Base-by-base conservation (phyloP, 768 basidiomycete species). In the Boletus sensibilis region DNA sequence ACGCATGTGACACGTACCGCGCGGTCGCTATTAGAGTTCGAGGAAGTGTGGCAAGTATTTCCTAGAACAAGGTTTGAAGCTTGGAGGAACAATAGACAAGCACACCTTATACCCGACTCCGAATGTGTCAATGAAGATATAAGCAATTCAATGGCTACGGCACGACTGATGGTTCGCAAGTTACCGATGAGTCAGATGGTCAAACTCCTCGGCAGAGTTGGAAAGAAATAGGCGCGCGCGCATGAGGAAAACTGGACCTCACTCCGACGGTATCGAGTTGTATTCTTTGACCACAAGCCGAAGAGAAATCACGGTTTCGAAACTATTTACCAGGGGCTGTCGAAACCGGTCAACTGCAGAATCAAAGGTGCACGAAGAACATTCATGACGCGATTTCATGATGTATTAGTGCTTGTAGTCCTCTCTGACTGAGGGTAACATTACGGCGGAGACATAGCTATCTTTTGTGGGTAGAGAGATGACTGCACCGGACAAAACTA, bases 61-160 rank as follows among this genome's bases (percentile, higher is more conserved):
- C 37, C 45, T 59, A 33, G 53, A 52, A 62, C 65, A 69, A 63
- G 65, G 68, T 69, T 60, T 50, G 49, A 34, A 40, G 38, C 40
- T 39, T 50, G 39, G 52, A 50, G 37, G 41, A 60, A 59, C 42
- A 50, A 44, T 21, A 48, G 35, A 49, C 38, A 33, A 49, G 60
- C 63, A 59, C 60, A 69, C 68, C 63, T 65, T 63, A 67, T 53
- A 56, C 34, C 68, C 66, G 68, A 68, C 58, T 27, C 43, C 33
- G 29, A 33, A 49, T 38, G 53, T 55, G 50, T 57, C 54, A 35
- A 41, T 27, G 41, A 47, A 47, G 20, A 34, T 46, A 57, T 60
- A 68, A 64, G 57, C 61, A 66, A 70, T 68, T 70, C 59, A 68
- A 48, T 68, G 56, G 60, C 60, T 64, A 61, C 64, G 60, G 59